These are phyloP conservation scores for Maudiozyma bulderi DNA, from an alignment of 805 yeast genomes.

Conservation along the genomic window DNA sequence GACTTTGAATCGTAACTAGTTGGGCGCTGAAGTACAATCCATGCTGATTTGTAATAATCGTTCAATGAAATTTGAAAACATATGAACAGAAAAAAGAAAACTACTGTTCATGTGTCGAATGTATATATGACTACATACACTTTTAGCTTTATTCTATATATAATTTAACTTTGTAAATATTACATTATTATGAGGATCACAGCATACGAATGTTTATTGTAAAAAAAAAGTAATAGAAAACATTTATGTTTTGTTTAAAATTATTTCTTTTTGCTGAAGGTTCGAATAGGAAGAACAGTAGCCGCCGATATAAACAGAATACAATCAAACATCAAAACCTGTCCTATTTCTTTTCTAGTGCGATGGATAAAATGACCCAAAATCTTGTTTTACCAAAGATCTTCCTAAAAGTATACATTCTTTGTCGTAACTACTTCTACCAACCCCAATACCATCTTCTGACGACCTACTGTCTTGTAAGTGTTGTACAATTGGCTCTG, in stretches of 20 bases:
- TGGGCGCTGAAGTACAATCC: not conserved
- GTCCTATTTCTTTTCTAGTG: not conserved
- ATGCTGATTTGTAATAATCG: not conserved
- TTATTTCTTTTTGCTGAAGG: not conserved
- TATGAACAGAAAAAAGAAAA: not conserved
- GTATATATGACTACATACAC: not conserved
- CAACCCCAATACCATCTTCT: no score
- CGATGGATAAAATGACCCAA: slow-evolving; percentile 24
- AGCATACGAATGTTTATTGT: not conserved
- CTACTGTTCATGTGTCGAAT: not conserved
- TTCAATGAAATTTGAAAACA: no score
- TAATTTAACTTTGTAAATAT: not conserved
- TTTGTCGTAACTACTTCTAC: not conserved
- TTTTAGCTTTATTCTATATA: not conserved
- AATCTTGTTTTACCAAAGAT: slow-evolving; percentile 18
- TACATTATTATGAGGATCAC: not conserved
- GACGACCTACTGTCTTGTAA: no score
- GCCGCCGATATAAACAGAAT: not conserved
- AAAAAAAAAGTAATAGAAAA: no score
- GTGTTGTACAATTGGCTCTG: no score
- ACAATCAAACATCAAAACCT: no score
- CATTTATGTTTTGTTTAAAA: not conserved
- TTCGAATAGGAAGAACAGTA: not conserved
- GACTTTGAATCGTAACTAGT: not conserved
- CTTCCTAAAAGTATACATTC: slow-evolving; percentile 13